Conservation (phyloP, 345 rosid species). For the Bruguiera gymnorhiza region DNA sequence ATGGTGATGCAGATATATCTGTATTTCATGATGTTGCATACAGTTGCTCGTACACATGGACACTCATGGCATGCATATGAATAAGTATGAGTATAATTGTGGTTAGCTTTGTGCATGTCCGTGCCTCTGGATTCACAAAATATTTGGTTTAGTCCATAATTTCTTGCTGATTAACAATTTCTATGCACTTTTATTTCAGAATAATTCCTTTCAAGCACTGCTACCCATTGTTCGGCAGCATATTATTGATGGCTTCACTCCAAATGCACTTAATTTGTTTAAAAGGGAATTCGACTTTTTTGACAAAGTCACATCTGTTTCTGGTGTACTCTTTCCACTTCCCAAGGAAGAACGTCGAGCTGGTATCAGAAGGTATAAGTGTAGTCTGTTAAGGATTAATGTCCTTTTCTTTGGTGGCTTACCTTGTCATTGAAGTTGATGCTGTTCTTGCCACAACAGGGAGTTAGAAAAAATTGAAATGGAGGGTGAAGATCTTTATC, state of each 20-base stretch:
- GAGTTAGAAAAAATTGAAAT: slow-evolving; percentile 90
- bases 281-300: slow-evolving; percentile 89
- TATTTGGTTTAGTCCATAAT: not conserved
- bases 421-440: slow-evolving; percentile 15
- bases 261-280: slow-evolving; percentile 77
- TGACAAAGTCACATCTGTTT: slow-evolving; percentile 90
- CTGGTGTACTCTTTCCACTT: slow-evolving; percentile 71
- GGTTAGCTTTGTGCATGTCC: not conserved
- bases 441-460: slow-evolving; percentile 38
- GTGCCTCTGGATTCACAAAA: not conserved
- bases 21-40: no score
- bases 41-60: no score
- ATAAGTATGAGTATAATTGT: not conserved
- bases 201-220: slow-evolving; percentile 65
- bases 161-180: slow-evolving; percentile 11
- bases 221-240: slow-evolving; percentile 77
- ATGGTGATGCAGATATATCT: no score
- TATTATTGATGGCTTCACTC: slow-evolving; percentile 77
- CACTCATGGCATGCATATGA: not conserved
- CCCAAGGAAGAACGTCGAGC: slow-evolving; percentile 98
- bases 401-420: slow-evolving; percentile 6
- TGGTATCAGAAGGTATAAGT: slow-evolving; percentile 75
- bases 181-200: slow-evolving; percentile 47
- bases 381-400: slow-evolving; percentile 5
- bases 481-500: slow-evolving; percentile 83